Percentiles rank a stretch among this genome's conserved stretches.
Evolutionary conservation across 2,329 filamentous ascomycete species (phyloP).

Genomic region (Chaetomium sp.): DNA sequence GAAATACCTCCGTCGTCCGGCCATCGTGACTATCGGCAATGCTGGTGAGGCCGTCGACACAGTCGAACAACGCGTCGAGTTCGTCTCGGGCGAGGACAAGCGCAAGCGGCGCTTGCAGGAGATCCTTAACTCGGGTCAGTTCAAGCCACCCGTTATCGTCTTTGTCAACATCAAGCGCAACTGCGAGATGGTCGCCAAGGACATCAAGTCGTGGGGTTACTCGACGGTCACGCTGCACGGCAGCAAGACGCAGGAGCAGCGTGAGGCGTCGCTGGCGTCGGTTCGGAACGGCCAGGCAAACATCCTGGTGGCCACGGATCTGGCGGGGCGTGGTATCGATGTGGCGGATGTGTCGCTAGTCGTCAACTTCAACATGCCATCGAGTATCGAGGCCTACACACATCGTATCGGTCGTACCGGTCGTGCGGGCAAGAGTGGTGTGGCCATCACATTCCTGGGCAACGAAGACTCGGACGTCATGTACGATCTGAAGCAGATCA

Average conservation of each 20-base stretch:
- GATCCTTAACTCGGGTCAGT: slow-evolving; percentile 79
- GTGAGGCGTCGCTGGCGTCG: slow-evolving; percentile 87
- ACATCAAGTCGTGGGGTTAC: slow-evolving; percentile 94
- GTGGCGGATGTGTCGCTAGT: slow-evolving; percentile 92
- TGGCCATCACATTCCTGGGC: slow-evolving; percentile 93
- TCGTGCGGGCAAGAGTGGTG: slow-evolving; percentile 94
- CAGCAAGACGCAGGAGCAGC: slow-evolving; percentile 95
- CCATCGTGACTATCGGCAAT: slow-evolving; percentile 93
- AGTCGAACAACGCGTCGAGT: slow-evolving; percentile 95
- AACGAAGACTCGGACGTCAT: slow-evolving; percentile 86
- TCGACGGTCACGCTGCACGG: slow-evolving; percentile 89
- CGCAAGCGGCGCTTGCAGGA: slow-evolving; percentile 94
- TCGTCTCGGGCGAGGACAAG: slow-evolving; percentile 87
- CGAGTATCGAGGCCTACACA: slow-evolving; percentile 89
- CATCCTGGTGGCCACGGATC: slow-evolving; percentile 91
- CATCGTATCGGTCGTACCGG: slow-evolving; percentile 96
- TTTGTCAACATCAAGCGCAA: slow-evolving; percentile 99
- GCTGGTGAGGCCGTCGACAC: slow-evolving; percentile 95
- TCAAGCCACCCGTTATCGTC: slow-evolving; percentile 89
- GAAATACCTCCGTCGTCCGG: slow-evolving; percentile 90
- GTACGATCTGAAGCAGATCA: slow-evolving; percentile 95
- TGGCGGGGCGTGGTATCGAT: slow-evolving; percentile 97
- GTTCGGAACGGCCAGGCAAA: slow-evolving; percentile 79
- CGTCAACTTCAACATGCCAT: slow-evolving; percentile 99
- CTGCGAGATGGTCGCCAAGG: slow-evolving; percentile 90